Evolutionary conservation across 164 flowering plant genomes (phyloP).

Genomic region (Cinnamomum micranthum): DNA sequence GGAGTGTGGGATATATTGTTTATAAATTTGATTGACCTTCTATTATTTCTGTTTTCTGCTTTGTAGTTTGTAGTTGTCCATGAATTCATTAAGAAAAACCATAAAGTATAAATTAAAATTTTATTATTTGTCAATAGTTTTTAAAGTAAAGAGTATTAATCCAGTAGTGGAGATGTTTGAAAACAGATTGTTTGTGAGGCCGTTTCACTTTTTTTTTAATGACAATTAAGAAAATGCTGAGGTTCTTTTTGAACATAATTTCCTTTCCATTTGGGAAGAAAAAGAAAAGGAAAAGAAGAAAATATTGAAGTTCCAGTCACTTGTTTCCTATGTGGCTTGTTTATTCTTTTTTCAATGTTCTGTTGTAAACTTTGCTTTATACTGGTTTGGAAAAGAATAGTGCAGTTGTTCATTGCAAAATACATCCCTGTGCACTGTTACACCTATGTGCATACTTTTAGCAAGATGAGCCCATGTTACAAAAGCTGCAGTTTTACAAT

Average conservation of each 20-base stretch:
- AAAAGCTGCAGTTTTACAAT: neutral
- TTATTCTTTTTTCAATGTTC: neutral
- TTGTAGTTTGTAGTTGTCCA: neutral
- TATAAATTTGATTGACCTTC: neutral
- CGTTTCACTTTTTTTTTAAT: no score
- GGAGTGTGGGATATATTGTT: no score
- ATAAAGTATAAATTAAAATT: no score
- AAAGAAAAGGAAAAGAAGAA: no score
- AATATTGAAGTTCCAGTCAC: neutral
- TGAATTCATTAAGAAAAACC: neutral
- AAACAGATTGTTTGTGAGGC: neutral
- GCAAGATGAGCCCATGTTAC: neutral
- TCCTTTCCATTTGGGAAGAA: no score
- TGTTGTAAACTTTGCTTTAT: neutral
- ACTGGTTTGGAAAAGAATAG: neutral
- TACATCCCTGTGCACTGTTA: neutral
- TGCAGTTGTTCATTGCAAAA: no score
- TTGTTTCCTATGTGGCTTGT: neutral
- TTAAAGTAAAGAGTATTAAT: neutral
- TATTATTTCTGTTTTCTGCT: neutral
- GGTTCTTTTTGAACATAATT: no score
- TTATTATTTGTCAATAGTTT: neutral
- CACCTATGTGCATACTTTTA: neutral
- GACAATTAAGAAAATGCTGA: neutral
- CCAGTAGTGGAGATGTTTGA: neutral